Evolutionary conservation across 2,329 filamentous ascomycete species (phyloP), one percentile per base, ranked within the genome.

Genomic region (Torrubiella hemipterigena): DNA sequence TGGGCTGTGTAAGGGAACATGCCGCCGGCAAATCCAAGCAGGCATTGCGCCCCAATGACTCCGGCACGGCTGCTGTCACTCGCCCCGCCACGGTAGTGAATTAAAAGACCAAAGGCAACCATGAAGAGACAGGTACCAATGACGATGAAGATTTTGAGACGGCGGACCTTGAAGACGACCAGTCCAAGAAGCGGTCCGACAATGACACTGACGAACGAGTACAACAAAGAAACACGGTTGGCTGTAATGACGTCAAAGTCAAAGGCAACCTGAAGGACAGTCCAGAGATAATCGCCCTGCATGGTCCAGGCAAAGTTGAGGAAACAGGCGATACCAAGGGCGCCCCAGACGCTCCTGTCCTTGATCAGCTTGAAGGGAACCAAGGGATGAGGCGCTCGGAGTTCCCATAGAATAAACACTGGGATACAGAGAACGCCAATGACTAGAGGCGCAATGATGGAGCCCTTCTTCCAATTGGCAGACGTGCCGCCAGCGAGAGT

Each of bases 91-190:
- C 75, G 70, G 56, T 61, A 80, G 41, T 63, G 60, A 44, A 79
- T 77, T 13, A 80, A 56, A 1, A 80, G 59, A 8, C 74, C 75
- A 39, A 77, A 79, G 1, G 74, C 73, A n/a, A 75, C 69, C 43
- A 74, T 58, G 55, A 74, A 79, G 3, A 79, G 57, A 7, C 56
- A 51, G 2, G 72, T 77, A 20, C 75, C 76, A 17, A 54, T 52
- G 23, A 79, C 50, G 44, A 79, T 77, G 48, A 80, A 75, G n/a
- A 59, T 48, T 45, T 80, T 80, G 45, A 78, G 63, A 16, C 67
- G 69, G 32, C 71, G 66, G 16, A 75, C 59, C 33, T 59, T 62
- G 54, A 61, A 66, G 23, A 79, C 65, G 19, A 78, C 48, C 10
- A 73, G 44, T 5, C 74, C 73, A 12, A 75, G 56, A 27, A 70